Base-by-base conservation (phyloP, 345 rosid genomes). In the Barbarea vulgaris region DNA sequence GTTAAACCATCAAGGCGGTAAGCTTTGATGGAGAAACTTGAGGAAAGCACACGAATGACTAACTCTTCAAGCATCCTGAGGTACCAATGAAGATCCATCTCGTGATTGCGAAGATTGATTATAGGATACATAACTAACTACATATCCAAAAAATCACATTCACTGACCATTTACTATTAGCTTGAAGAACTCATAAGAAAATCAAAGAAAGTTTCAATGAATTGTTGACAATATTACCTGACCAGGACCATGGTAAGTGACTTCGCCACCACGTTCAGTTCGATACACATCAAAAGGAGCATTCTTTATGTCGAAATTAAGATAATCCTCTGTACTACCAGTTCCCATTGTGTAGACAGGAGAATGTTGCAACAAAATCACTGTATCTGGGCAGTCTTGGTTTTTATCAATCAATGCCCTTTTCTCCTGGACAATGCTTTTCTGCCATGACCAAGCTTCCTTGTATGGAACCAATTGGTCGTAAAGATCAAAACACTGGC, bases 1-100 rank as follows among this genome's bases (percentile, higher is more conserved):
- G 96, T 91, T 53, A 94, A 77, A 70, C 95, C 95, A 55, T 86
- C 87, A 44, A 83, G 15, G 54, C 91, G 86, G 8, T 96, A 90
- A 78, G 95, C 95, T 76, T 79, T 78, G 71, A 94, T 84, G 3
- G 87, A 84, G 71, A 94, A 94, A 30, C 87, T 69, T 1, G 87
- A 83, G 50, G 84, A 81, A 64, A 89, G 91, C 71, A 86, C 88
- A 74, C 95, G 89, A 70, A 91, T 85, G 58, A 86, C 81, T 17
- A 91, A 86, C 82, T 94, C 96, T 81, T 93, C 96, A 67, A 90
- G 96, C 64, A 85, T 84, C 83, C 98, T 86, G 67, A 86, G 89
- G 85, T 90, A 91, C 97, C 97, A 94, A 83, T 94, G 90, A 72
- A 94, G 93, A 84, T 87, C 96, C 93, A 84, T 91, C 88, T 87